Evolutionary conservation across 768 basidiomycete genomes (phyloP).

Genomic region (Podaxis pistillaris): DNA sequence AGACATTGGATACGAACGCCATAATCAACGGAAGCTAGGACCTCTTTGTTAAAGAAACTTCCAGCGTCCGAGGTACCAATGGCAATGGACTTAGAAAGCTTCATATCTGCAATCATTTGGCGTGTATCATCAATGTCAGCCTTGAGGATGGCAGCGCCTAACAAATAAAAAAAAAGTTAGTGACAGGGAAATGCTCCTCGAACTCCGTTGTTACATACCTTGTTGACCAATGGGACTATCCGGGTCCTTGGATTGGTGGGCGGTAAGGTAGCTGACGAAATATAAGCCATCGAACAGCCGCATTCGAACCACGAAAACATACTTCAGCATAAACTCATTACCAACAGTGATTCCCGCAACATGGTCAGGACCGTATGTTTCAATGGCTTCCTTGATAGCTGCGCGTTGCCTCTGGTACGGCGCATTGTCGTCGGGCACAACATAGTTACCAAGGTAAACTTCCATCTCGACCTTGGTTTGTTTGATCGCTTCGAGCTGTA

Average conservation of each 20-base stretch:
- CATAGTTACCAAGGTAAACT: slow-evolving; percentile 76
- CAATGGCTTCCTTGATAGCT: slow-evolving; percentile 61
- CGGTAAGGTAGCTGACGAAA: slow-evolving; percentile 53
- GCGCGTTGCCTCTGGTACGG: slow-evolving; percentile 74
- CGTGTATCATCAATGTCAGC: slow-evolving; percentile 67
- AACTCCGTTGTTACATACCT: slow-evolving; percentile 21
- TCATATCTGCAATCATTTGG: slow-evolving; percentile 49
- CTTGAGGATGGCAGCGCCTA: slow-evolving; percentile 60
- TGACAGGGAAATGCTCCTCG: background rate
- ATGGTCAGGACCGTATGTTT: slow-evolving; percentile 74
- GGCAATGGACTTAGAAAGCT: slow-evolving; percentile 58
- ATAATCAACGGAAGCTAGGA: slow-evolving; percentile 64
- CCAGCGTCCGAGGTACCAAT: slow-evolving; percentile 89
- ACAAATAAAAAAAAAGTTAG: background rate
- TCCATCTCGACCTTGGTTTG: slow-evolving; percentile 83
- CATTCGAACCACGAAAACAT: slow-evolving; percentile 21
- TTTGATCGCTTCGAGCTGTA: slow-evolving; percentile 81
- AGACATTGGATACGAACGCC: slow-evolving; percentile 44
- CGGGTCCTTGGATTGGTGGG: slow-evolving; percentile 45
- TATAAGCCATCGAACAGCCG: background rate
- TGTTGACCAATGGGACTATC: slow-evolving; percentile 55
- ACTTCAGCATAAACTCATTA: slow-evolving; percentile 89
- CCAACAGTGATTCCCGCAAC: slow-evolving; percentile 86
- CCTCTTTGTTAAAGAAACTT: slow-evolving; percentile 70
- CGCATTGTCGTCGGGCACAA: slow-evolving; percentile 51